Evolutionary conservation across 2,329 filamentous ascomycete species (phyloP).

Genomic region (Cordyceps militaris): DNA sequence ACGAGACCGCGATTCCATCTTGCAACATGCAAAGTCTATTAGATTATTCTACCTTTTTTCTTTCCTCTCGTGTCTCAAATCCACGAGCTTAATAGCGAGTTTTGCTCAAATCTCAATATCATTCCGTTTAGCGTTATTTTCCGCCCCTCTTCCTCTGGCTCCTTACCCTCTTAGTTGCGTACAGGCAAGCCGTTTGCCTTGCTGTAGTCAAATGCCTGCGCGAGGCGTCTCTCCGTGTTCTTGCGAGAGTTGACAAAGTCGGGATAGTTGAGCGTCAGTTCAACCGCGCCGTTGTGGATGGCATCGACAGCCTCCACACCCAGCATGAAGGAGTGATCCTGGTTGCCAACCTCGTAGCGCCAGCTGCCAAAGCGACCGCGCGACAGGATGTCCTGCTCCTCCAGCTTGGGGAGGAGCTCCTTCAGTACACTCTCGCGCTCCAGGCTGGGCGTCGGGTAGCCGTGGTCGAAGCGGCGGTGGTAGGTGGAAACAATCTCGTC

Average conservation of each 20-base stretch:
- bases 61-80: background rate
- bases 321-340: slow-evolving; percentile 97
- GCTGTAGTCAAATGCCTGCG: slow-evolving; percentile 37
- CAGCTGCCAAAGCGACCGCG: slow-evolving; percentile 96
- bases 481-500: slow-evolving; percentile 98
- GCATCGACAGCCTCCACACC: slow-evolving; percentile 89
- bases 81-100: slow-evolving; percentile 1
- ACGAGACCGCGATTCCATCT: background rate
- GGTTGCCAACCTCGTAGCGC: slow-evolving; percentile 95
- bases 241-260: slow-evolving; percentile 82
- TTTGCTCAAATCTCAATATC: background rate
- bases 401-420: slow-evolving; percentile 85
- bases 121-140: slow-evolving; percentile 18
- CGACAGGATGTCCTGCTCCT: slow-evolving; percentile 86
- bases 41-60: background rate
- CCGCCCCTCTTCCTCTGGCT: background rate
- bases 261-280: slow-evolving; percentile 92
- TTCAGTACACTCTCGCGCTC: slow-evolving; percentile 94
- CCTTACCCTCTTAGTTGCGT: slow-evolving; percentile 19
- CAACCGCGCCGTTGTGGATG: slow-evolving; percentile 80
- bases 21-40: background rate
- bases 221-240: slow-evolving; percentile 45
- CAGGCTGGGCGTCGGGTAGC: slow-evolving; percentile 90
- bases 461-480: slow-evolving; percentile 96
- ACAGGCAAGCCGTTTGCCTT: slow-evolving; percentile 34